Conservation (phyloP, 257 asterid species). For the Jaltomata sinuosa region DNA sequence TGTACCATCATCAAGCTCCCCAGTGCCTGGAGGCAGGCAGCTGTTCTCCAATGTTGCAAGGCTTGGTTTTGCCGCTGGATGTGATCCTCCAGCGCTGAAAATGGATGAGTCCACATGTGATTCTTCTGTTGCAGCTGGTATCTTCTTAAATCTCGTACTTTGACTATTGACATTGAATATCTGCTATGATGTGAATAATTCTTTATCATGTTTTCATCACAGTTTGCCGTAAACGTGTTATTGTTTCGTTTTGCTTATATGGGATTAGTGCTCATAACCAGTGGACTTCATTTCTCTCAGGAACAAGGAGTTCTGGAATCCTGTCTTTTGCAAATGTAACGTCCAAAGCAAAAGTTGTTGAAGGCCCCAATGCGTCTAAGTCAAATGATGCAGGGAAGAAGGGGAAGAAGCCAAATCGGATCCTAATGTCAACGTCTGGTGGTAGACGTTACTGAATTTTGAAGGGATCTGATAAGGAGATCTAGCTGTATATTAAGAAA, state of each 20-base stretch:
- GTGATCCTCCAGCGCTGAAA: conserved; percentile 65
- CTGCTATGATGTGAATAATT: neutral
- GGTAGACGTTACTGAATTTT: conserved; percentile 67
- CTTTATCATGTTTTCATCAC: neutral
- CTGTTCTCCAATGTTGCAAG: conserved; percentile 75
- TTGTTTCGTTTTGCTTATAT: neutral
- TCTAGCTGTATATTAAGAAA: neutral
- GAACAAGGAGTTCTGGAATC: conserved; percentile 24
- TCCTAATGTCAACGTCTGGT: conserved; percentile 75
- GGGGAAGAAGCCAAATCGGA: conserved; percentile 63
- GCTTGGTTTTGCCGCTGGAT: conserved; percentile 93
- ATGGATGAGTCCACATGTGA: conserved; percentile 23
- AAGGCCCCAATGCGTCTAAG: conserved; percentile 20
- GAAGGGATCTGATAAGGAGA: neutral
- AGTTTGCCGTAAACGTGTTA: neutral
- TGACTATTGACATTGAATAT: neutral
- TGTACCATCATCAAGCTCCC: conserved; percentile 48
- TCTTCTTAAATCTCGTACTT: neutral
- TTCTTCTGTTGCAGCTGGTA: conserved; percentile 37
- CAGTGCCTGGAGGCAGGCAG: conserved; percentile 39
- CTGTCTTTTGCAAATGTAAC: conserved; percentile 61
- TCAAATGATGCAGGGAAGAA: conserved; percentile 49
- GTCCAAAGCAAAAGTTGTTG: conserved; percentile 44
- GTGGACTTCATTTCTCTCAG: conserved; percentile 15
- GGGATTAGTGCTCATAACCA: neutral